Conservation (phyloP, 2,329 filamentous ascomycete genomes). For the Pseudonectria foliicola region DNA sequence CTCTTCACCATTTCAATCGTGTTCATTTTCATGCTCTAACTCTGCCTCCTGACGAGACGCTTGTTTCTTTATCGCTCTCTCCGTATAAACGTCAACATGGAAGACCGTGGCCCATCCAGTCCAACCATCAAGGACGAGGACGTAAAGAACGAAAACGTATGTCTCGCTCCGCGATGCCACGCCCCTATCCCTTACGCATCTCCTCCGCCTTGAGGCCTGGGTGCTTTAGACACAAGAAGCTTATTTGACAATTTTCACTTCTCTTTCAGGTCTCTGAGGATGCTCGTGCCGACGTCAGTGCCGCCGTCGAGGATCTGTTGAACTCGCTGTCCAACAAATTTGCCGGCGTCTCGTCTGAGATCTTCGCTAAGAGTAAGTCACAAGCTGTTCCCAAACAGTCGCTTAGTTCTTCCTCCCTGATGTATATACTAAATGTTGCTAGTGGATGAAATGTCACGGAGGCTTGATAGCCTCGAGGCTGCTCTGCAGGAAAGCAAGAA, state of each 20-base stretch:
- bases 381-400: background rate
- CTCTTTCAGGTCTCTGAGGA: conserved; percentile 34
- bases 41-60: background rate
- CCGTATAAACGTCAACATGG: conserved; percentile 11
- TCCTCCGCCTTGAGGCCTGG: too few relatives aligned
- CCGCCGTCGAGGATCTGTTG: conserved; percentile 78
- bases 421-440: background rate
- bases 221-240: too few relatives aligned
- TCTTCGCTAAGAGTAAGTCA: conserved; percentile 76
- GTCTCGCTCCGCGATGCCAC: conserved; percentile 6
- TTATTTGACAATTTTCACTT: background rate
- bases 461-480: conserved; percentile 76
- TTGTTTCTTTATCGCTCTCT: background rate
- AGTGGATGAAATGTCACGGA: conserved; percentile 94
- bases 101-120: conserved; percentile 33
- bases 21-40: too few relatives aligned
- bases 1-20: too few relatives aligned
- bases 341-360: conserved; percentile 73
- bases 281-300: conserved; percentile 58
- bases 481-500: conserved; percentile 55
- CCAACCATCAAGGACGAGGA: conserved; percentile 22
- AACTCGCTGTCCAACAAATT: conserved; percentile 83
- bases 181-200: background rate
- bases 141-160: conserved; percentile 29
- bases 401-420: background rate